Evolutionary conservation across 306 rosid species (phyloP).

Genomic region (Pueraria montana): DNA sequence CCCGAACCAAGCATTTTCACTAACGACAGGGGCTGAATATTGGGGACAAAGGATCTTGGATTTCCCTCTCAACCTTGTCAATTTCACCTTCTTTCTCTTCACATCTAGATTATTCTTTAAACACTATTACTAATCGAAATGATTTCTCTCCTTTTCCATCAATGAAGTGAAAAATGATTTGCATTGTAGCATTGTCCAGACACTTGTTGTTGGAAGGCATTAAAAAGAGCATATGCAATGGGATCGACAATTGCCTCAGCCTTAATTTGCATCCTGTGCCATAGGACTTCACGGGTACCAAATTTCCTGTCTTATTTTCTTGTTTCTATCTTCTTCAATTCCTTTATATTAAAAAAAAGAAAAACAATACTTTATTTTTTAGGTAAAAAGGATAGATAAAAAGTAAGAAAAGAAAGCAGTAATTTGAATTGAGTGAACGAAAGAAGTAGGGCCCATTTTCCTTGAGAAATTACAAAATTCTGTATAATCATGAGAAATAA

Average conservation of each 20-base stretch:
- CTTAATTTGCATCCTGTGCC: neutral
- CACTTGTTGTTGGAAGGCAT: neutral
- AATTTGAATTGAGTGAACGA: neutral
- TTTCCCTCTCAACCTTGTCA: neutral
- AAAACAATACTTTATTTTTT: neutral
- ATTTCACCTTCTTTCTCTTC: neutral
- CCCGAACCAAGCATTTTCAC: neutral
- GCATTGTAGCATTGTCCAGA: neutral
- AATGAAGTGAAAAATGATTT: neutral
- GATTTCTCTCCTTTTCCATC: neutral
- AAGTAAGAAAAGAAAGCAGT: neutral
- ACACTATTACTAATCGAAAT: neutral
- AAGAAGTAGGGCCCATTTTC: neutral
- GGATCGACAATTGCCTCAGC: neutral
- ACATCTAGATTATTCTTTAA: neutral
- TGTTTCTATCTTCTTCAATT: neutral
- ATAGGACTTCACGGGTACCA: neutral
- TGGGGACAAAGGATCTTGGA: neutral
- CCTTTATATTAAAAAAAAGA: neutral
- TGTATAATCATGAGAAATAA: neutral
- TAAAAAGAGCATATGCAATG: neutral
- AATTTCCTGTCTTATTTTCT: slow-evolving; percentile 15
- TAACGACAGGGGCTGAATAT: neutral
- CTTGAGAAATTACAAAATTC: neutral
- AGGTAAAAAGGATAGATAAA: neutral